Conservation (phyloP, 2,329 filamentous ascomycete species). For the Alternaria sp. region DNA sequence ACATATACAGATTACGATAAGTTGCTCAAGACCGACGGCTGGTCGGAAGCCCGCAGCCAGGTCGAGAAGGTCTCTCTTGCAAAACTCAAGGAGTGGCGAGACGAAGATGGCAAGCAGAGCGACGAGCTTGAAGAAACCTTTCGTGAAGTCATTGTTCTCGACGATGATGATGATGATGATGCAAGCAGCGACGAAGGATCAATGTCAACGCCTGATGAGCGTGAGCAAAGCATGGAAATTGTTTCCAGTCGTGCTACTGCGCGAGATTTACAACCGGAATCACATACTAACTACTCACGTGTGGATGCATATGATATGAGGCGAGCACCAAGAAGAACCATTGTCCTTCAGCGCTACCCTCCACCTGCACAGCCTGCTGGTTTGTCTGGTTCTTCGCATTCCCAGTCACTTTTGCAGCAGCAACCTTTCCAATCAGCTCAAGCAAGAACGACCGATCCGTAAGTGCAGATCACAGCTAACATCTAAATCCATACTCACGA, state of each 20-base stretch:
- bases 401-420: conserved; percentile 21
- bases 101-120: conserved; percentile 62
- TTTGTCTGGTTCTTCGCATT: conserved; percentile 19
- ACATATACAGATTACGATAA: conserved; percentile 69
- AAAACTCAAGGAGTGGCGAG: conserved; percentile 69
- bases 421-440: conserved; percentile 16
- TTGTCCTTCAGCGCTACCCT: conserved; percentile 32
- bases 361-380: conserved; percentile 18
- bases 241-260: conserved; percentile 45
- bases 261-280: conserved; percentile 43
- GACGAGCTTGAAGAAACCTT: conserved; percentile 68
- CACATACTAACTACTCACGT: conserved; percentile 25
- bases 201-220: conserved; percentile 32
- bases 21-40: conserved; percentile 62
- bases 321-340: conserved; percentile 34
- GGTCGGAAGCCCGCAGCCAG: conserved; percentile 62
- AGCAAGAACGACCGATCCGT: conserved; percentile 29
- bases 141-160: conserved; percentile 70
- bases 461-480: conserved; percentile 18
- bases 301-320: conserved; percentile 25
- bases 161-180: conserved; percentile 69
- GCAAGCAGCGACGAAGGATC: conserved; percentile 51
- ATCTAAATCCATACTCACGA: conserved; percentile 23
- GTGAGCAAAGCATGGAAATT: conserved; percentile 46
- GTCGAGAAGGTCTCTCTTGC: conserved; percentile 65